Conservation (phyloP, 2,329 filamentous ascomycete species). For the Nigrograna mackinnonii region DNA sequence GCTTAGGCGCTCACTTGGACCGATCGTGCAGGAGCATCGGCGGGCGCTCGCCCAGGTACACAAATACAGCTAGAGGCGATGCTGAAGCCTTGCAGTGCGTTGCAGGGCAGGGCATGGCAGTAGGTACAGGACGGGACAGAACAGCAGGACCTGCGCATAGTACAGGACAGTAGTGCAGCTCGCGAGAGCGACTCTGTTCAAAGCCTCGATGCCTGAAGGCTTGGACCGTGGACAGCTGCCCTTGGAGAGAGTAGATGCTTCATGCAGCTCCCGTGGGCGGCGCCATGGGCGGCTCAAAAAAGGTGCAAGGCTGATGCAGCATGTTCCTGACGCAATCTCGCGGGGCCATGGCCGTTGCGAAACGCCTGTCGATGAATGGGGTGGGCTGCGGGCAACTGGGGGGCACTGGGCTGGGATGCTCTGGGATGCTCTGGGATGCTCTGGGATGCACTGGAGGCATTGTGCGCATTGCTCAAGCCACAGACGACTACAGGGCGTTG, state of each 20-base stretch:
- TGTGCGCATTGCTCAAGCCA: constrained; percentile 23
- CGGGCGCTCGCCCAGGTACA: constrained; percentile 11
- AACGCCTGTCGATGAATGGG: constrained; percentile 30
- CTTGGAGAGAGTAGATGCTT: too few relatives aligned
- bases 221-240: too few relatives aligned
- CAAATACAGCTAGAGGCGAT: constrained; percentile 22
- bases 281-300: constrained; percentile 40
- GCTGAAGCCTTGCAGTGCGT: constrained; percentile 19
- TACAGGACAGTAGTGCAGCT: too few relatives aligned
- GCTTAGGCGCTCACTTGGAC: constrained; percentile 36
- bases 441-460: neutral
- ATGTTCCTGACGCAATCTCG: constrained; percentile 48
- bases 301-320: constrained; percentile 42
- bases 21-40: constrained; percentile 39
- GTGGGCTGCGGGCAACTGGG: too few relatives aligned
- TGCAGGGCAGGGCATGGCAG: too few relatives aligned
- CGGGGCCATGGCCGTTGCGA: constrained; percentile 38
- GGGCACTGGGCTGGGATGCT: neutral
- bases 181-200: too few relatives aligned
- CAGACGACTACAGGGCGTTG: constrained; percentile 14
- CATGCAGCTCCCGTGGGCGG: too few relatives aligned
- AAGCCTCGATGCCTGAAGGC: constrained; percentile 23
- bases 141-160: too few relatives aligned
- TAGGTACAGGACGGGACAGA: too few relatives aligned
- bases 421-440: too few relatives aligned